These are phyloP conservation scores for Salvia sclarea DNA, from an alignment of 305 asterid species.

Conservation along the genomic window DNA sequence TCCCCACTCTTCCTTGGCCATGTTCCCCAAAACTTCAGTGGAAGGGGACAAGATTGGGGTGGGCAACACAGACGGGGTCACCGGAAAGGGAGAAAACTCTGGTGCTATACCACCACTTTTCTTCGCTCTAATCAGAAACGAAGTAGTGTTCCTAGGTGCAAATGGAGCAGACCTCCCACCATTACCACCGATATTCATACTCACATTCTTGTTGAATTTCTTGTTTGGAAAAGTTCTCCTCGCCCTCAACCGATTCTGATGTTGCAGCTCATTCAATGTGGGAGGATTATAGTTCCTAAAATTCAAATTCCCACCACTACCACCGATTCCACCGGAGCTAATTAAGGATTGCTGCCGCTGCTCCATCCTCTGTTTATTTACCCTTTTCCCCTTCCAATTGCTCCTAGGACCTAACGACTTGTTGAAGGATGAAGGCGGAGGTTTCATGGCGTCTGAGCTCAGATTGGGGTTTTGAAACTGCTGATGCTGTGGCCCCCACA, in stretches of 20 bases:
- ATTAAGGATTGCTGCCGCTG: conserved; percentile 37
- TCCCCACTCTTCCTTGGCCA: conserved; percentile 75
- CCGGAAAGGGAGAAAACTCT: conserved; percentile 68
- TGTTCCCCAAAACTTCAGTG: conserved; percentile 68
- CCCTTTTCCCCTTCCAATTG: conserved; percentile 86
- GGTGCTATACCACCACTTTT: conserved; percentile 82
- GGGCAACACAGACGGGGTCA: conserved; percentile 68
- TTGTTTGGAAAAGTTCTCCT: conserved; percentile 58
- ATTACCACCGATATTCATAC: conserved; percentile 36
- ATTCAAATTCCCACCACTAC: conserved; percentile 34
- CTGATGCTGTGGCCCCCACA: conserved; percentile 57
- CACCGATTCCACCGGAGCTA: conserved; percentile 31
- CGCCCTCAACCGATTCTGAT: conserved; percentile 69
- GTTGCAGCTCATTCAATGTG: conserved; percentile 62
- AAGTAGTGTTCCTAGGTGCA: conserved; percentile 80
- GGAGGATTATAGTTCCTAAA: conserved; percentile 65
- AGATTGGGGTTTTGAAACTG: conserved; percentile 62
- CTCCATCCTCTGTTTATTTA: conserved; percentile 54
- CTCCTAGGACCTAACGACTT: conserved; percentile 65
- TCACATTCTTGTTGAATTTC: conserved; percentile 53
- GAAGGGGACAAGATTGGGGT: conserved; percentile 77
- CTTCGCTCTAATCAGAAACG: conserved; percentile 72
- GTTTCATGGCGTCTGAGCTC: conserved; percentile 37
- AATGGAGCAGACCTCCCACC: conserved; percentile 54
- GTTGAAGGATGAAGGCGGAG: conserved; percentile 39